These are phyloP conservation scores for Hyphopichia fennica DNA, from an alignment of 1,139 yeast species.

Conservation along the genomic window DNA sequence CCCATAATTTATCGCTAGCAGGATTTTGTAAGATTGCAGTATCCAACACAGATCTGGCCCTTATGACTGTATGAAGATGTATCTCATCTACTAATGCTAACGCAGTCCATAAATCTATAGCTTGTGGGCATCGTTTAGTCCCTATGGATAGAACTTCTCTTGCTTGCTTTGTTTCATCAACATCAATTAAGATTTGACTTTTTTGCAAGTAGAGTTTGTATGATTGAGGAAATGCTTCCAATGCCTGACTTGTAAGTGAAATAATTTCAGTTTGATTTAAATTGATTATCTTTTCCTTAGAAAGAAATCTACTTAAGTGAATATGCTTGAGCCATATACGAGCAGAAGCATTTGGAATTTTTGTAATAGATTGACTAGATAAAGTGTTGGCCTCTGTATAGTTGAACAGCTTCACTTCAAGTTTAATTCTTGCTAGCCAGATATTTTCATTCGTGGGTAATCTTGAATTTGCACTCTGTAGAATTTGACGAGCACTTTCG, in stretches of 20 bases:
- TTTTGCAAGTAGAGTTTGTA: conserved; percentile 58
- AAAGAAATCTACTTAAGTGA: conserved; percentile 46
- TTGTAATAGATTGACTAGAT: conserved; percentile 40
- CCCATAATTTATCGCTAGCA: conserved; percentile 52
- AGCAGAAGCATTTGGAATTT: conserved; percentile 35
- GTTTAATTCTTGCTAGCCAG: conserved; percentile 71
- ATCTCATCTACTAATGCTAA: conserved; percentile 52
- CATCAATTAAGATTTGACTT: conserved; percentile 49
- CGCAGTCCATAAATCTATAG: conserved; percentile 54
- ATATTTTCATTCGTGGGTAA: conserved; percentile 51
- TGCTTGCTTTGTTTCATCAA: conserved; percentile 36
- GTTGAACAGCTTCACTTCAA: conserved; percentile 48
- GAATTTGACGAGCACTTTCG: conserved; percentile 51
- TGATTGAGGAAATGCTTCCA: conserved; percentile 44
- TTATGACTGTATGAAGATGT: conserved; percentile 38
- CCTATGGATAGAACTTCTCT: conserved; percentile 52
- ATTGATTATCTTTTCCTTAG: conserved; percentile 4
- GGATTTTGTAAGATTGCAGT: conserved; percentile 60
- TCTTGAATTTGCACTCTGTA: conserved; percentile 45
- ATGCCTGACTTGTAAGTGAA: conserved; percentile 41
- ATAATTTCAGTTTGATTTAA: conserved; percentile 30
- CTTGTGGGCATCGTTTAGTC: conserved; percentile 44
- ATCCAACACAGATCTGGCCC: conserved; percentile 76
- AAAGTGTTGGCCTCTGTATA: conserved; percentile 41
- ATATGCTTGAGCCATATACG: conserved; percentile 67